Percentiles rank a stretch among this genome's conserved stretches.
phyloP scores from a whole-genome alignment of 2,329 filamentous ascomycete species.

The Dothidotthia symphoricarpi region DNA sequence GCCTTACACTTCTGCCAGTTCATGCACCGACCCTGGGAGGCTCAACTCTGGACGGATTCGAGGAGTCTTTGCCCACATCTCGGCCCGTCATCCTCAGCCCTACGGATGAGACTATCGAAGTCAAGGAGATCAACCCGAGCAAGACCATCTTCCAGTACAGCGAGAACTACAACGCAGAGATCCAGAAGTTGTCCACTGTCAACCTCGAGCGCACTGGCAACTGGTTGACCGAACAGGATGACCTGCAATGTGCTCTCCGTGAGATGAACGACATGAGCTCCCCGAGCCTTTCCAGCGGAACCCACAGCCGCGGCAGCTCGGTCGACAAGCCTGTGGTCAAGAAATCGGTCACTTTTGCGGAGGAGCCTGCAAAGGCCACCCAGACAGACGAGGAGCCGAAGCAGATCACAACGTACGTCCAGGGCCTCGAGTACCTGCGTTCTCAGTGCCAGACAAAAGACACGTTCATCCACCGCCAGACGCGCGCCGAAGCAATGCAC shows the following conservation, averaged over 20 bases:
- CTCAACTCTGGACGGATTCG: conserved; percentile 36
- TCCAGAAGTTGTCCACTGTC: conserved; percentile 67
- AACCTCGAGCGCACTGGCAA: conserved; percentile 81
- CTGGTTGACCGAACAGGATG: conserved; percentile 81
- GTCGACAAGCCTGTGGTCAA: conserved; percentile 51
- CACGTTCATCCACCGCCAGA: conserved; percentile 78
- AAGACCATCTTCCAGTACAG: conserved; percentile 71
- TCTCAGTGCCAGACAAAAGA: conserved; percentile 67
- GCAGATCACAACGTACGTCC: conserved; percentile 77
- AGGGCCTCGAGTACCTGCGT: conserved; percentile 75
- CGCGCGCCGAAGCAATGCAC: conserved; percentile 86
- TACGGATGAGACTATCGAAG: conserved; percentile 44
- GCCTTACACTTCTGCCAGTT: conserved; percentile 3
- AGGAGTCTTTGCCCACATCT: conserved; percentile 33
- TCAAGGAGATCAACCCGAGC: conserved; percentile 58
- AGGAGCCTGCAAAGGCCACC: conserved; percentile 26
- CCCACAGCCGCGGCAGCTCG: conserved; percentile 37
- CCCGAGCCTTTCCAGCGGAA: conserved; percentile 41
- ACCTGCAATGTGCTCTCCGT: conserved; percentile 67
- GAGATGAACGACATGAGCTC: conserved; percentile 50
- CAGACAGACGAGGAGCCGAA: conserved; percentile 30
- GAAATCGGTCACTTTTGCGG: conserved; percentile 74
- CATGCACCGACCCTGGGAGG: conserved; percentile 26
- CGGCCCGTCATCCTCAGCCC: conserved; percentile 32
- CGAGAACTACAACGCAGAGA: conserved; percentile 69